Base-by-base conservation (phyloP, 441 rosid species). In the Euphorbia celastroides region DNA sequence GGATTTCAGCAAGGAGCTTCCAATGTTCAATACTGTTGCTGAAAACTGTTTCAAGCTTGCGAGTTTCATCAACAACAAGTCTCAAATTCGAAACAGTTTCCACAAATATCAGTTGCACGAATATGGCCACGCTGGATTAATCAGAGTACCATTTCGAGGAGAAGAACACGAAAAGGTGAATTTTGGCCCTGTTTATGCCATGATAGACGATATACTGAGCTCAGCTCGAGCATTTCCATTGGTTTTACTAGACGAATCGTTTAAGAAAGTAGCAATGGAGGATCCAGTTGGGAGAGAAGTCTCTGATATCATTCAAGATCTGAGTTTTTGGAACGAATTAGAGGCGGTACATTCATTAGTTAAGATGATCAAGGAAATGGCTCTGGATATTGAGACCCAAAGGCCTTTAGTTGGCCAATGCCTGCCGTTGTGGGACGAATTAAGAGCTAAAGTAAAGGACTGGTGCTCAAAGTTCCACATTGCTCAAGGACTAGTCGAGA, bases 331-430 rank as follows among this genome's bases (percentile, higher is more conserved):
- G 99, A 88, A 80, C 67, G 89, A 89, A 19, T 78, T 91, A 25
- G 96, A 93, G 54, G 90, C 97, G 12, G 89, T 86, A 63, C 84
- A 83, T 65, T 77, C 86, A n/a, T 64, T 91, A 77, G 77, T 86
- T 66, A 89, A 88, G 79, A 78, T 89, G 62, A 74, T 93, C n/a
- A 91, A 75, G 76, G 91, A 79, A 66, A 80, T 84, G 90, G 93
- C 84, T 64, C 71, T 77, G 62, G 89, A 88, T 71, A 83, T 89
- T 61, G 96, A 93, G 72, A 72, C 66, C 25, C 97, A 93, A 75
- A 76, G 87, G 82, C 95, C 96, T 12, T 72, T 89, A 14, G 80
- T 91, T 12, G 99, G 99, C 52, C 95, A 88, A 65, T 93, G 99
- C 73, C 84, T 93, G 2, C 95, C 93, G 0, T 70, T 93, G 23